Evolutionary conservation across 2,329 filamentous ascomycete species (phyloP), one percentile per base, ranked within the genome.

Genomic region (Paracoccidioides lutzii): DNA sequence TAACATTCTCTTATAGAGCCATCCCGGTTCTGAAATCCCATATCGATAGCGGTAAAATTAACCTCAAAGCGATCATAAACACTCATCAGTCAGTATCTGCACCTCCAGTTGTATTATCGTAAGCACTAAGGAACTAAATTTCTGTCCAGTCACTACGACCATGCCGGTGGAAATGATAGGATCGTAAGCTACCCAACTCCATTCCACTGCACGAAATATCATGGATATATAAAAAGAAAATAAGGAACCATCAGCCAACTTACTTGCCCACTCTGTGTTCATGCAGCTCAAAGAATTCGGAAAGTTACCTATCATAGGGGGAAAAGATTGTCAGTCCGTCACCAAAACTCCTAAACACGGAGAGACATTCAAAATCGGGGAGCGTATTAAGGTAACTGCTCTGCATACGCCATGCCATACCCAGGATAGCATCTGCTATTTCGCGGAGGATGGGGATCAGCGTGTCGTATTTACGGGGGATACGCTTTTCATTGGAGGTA

Each of bases 391-490:
- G 12, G 85, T 96, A 56, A 91, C 81, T 67, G 87, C 88, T 30
- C 76, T 97, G n/a, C 87, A 97, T 73, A 98, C 93, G 10, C 93
- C 93, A 1, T 98, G 93, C 71, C 93, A 98, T 70, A 98, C 93
- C 1, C 90, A 96, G 74, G 93, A 98, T 74, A 96, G 90, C 71
- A 95, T 98, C 68, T 98, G 93, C 77, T 98, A 84, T 76, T 88
- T 84, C 63, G 83, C 93, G 76, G 82, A 95, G 71, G 91, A 98
- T 66, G 84, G 82, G 8, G 62, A 71, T 10, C 50, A 87, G 51
- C 84, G 81, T 64, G 90, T 80, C 6, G 89, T 98, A 3, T 98
- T 98, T 67, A 97, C 93, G 0, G 93, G 93, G 8, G 93, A 98
- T 69, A 98, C 93, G 0, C 76, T 98, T 41, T 98, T 98, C 73